Evolutionary conservation across 768 basidiomycete species (phyloP).

Genomic region (Myochromella boudieri): DNA sequence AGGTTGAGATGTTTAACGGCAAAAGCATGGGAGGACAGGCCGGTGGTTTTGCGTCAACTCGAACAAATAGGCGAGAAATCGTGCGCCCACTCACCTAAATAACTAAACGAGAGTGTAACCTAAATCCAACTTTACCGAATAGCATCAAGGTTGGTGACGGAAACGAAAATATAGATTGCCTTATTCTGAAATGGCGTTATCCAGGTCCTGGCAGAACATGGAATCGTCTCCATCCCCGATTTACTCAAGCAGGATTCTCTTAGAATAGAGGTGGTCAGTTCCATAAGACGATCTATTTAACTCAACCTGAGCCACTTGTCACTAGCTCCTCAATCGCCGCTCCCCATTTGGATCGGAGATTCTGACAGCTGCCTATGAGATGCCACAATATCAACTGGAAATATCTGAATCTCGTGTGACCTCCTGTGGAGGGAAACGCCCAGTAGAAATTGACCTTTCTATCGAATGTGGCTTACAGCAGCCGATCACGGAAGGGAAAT

Average conservation of each 20-base stretch:
- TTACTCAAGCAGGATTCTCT: slow-evolving; percentile 57
- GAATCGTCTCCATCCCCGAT: slow-evolving; percentile 60
- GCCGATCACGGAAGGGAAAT: slow-evolving; percentile 16
- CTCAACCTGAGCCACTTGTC: not conserved
- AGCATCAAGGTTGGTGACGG: slow-evolving; percentile 14
- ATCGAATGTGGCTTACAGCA: slow-evolving; percentile 57
- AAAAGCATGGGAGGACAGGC: slow-evolving; percentile 90
- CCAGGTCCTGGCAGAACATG: slow-evolving; percentile 75
- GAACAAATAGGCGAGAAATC: slow-evolving; percentile 92
- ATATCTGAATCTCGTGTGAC: slow-evolving; percentile 47
- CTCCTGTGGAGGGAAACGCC: slow-evolving; percentile 44
- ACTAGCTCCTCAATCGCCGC: slow-evolving; percentile 70
- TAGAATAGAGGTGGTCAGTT: slow-evolving; percentile 61
- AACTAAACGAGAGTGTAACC: too few species aligned
- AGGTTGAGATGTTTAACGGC: slow-evolving; percentile 78
- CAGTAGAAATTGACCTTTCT: slow-evolving; percentile 56
- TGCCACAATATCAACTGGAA: slow-evolving; percentile 63
- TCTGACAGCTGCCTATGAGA: slow-evolving; percentile 54
- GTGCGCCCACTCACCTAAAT: slow-evolving; percentile 52
- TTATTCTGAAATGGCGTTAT: slow-evolving; percentile 11
- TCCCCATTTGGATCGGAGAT: slow-evolving; percentile 75
- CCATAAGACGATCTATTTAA: not conserved
- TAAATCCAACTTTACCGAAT: not conserved
- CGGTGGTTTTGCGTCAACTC: slow-evolving; percentile 82
- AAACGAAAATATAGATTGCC: not conserved